Evolutionary conservation across 176 grass and related monocot genomes (phyloP), one percentile per base, ranked within the genome.

Genomic region (Musa itinerans): DNA sequence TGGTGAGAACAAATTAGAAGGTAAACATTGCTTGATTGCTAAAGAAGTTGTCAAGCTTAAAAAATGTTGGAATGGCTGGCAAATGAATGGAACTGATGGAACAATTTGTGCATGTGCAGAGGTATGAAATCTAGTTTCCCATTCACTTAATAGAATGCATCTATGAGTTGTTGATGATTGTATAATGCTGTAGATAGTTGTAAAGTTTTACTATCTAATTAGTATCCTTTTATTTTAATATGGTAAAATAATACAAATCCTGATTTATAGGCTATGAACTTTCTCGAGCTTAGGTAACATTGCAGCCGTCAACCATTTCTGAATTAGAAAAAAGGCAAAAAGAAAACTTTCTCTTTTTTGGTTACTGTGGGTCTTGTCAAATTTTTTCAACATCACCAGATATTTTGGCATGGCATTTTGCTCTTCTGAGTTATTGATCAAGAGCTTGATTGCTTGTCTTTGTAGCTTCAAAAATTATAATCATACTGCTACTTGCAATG

Each of bases 11-110:
- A 70, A 86, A 83, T 53, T 25, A 75, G 76, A 79, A 27, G 55
- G 53, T 62, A 83, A 75, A 75, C 82, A 94, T 79, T 94, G 90
- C 52, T 91, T 99, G 82, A 87, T 91, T 87, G 88, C 90, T 72
- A 87, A 87, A 80, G 95, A 99, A 81, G 88, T 99, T n/a, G 80
- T 80, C 43, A 94, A 87, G 81, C 84, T 86, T 69, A 86, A 72
- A 68, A 94, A 93, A 74, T 99, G 95, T 84, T 87, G 89, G 74
- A 85, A 74, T 23, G 82, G 80, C 62, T 89, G 84, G 87, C 11
- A 0, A 63, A 63, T 56, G 24, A 64, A 65, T 78, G 66, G 76
- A 80, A 53, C 78, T 86, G 79, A 75, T 55, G 65, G 52, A 81
- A 86, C 55, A 61, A 79, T 65, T 50, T 91, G 88, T 83, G 58